Percentiles rank a stretch among this genome's conserved stretches.
Conservation (phyloP, 768 basidiomycete species). For the Trametes villosa region DNA sequence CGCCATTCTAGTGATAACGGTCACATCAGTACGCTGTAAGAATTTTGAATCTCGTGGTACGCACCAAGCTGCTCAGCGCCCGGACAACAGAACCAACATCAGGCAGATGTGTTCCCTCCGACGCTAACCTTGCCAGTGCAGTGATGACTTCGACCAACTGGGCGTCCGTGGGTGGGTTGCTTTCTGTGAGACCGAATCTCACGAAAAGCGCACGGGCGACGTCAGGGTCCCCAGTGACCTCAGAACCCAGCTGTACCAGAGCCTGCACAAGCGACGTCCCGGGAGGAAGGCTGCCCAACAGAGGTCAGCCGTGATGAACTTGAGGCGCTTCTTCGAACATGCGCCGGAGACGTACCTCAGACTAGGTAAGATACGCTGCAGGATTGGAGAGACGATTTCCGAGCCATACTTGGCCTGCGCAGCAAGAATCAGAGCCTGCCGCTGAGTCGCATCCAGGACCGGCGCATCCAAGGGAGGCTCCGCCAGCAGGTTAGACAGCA, state of each 20-base stretch:
- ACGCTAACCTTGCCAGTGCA: constrained; percentile 65
- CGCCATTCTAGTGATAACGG: constrained; percentile 51
- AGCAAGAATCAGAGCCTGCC: constrained; percentile 74
- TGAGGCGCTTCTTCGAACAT: background rate
- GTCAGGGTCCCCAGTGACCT: constrained; percentile 76
- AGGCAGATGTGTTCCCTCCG: constrained; percentile 72
- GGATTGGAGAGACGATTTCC: constrained; percentile 72
- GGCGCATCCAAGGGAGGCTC: constrained; percentile 72
- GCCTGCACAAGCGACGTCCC: constrained; percentile 75
- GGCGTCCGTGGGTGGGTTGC: constrained; percentile 69
- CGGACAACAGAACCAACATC: constrained; percentile 77
- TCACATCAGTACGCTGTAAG: constrained; percentile 10
- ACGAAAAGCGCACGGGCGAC: constrained; percentile 68
- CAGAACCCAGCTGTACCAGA: constrained; percentile 77
- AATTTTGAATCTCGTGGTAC: constrained; percentile 34
- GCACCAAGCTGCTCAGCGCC: constrained; percentile 74
- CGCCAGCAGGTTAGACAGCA: constrained; percentile 80
- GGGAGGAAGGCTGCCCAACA: constrained; percentile 57
- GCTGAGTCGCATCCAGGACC: constrained; percentile 70
- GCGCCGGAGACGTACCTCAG: constrained; percentile 56
- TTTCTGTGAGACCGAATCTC: constrained; percentile 76
- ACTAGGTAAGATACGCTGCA: constrained; percentile 74
- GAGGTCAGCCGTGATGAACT: background rate
- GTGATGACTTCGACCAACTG: constrained; percentile 76
- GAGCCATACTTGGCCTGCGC: constrained; percentile 81